Percentiles rank a stretch among this genome's conserved stretches.
phyloP scores from a whole-genome alignment of 2,329 filamentous ascomycete species.

The Neofusicoccum sp. region DNA sequence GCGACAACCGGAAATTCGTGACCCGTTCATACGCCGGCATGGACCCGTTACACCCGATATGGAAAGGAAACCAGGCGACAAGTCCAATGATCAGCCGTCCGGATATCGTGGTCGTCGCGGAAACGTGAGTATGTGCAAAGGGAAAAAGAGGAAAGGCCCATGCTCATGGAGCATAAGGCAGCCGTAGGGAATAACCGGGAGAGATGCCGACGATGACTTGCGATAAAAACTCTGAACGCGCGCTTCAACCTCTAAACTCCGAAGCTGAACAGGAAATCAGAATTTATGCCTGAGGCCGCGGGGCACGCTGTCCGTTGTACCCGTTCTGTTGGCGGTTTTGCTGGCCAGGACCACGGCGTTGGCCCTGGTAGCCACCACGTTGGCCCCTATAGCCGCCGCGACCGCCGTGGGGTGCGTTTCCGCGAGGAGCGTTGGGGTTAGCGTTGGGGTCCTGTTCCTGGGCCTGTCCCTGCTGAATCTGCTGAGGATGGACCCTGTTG shows the following conservation, averaged over 20 bases:
- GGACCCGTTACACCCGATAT: constrained; percentile 17
- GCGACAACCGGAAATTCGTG: constrained; percentile 18
- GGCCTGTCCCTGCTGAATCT: constrained; percentile 19
- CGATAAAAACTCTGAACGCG: constrained; percentile 17
- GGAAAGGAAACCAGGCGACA: constrained; percentile 16
- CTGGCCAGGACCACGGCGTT: constrained; percentile 31
- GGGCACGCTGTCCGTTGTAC: constrained; percentile 34
- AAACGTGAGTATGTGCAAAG: constrained; percentile 19
- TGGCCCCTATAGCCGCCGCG: constrained; percentile 22
- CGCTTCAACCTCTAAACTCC: constrained; percentile 19
- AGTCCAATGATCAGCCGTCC: constrained; percentile 14
- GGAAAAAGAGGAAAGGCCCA: constrained; percentile 8
- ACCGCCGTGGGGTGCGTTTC: constrained; percentile 6
- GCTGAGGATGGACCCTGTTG: constrained; percentile 24
- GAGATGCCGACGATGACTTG: constrained; percentile 15
- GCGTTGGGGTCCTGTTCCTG: constrained; percentile 28
- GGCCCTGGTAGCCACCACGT: constrained; percentile 22
- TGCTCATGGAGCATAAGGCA: constrained; percentile 3
- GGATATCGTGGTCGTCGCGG: constrained; percentile 18
- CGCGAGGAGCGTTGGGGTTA: constrained; percentile 13
- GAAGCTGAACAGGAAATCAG: neutral
- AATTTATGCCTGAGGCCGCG: constrained; percentile 33
- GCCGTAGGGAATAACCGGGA: constrained; percentile 13
- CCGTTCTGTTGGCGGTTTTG: constrained; percentile 36
- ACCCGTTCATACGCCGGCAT: constrained; percentile 17